Evolutionary conservation across 805 yeast genomes (phyloP), one percentile per base, ranked within the genome.

Genomic region (Wickerhamiella sorbophila): DNA sequence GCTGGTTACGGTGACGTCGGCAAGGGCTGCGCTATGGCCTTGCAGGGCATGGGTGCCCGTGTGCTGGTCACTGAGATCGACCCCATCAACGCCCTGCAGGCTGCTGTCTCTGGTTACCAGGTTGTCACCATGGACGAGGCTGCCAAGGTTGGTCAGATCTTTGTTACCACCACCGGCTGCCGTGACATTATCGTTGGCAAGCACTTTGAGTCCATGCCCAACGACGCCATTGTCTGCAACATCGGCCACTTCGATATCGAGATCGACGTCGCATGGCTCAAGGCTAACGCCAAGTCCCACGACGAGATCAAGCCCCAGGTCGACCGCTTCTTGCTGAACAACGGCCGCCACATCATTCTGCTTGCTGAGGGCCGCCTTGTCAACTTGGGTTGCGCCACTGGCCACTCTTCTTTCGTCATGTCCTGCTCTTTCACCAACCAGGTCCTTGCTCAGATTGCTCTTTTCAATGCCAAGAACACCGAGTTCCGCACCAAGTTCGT

Each of bases 1-100:
- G 96, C 95, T 49, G 98, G 98, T 71, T 88, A 79, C 74, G 98
- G 98, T 77, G 98, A 88, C 65, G 98, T 88, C 63, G 98, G 98
- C 74, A 88, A 88, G 74, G 98, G 98, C 68, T 88, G 98, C 77
- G 96, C 95, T 66, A 81, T 86, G 84, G 95, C 98, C 53, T 77
- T 91, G 61, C 80, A 84, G 71, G 87, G 93, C 64, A 87, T 88
- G 96, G 98, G 98, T 74, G 95, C 98, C 54, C 83, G 95, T 69
- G 98, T 88, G 58, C 75, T 91, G 54, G 86, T 88, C 61, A 81
- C 97, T 56, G 98, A 88, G 75, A 73, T 88, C 60, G 98, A 88
- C 70, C 98, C 98, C 63, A 88, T 88, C 72, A 88, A 88, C 67
- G 98, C 98, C 56, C 75, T 88, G 61, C 98, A 88, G 75, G 98